phyloP scores from a whole-genome alignment of 2,329 filamentous ascomycete genomes.

The Fusarium incarnatum region DNA sequence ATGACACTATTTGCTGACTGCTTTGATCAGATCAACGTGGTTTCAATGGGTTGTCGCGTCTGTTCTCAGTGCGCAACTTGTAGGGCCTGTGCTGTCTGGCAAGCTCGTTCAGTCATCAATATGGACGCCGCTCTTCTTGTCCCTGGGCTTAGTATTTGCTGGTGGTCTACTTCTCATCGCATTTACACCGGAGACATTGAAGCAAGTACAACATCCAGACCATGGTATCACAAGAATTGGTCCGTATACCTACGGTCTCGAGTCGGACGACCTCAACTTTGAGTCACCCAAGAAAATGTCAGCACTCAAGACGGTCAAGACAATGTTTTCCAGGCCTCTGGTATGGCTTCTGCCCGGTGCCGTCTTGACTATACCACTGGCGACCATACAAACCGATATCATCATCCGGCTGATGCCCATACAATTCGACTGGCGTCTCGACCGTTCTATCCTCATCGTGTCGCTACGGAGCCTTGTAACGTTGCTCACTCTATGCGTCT shows the following conservation, averaged over 20 bases:
- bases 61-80: conserved; percentile 38
- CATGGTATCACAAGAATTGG: too few species aligned
- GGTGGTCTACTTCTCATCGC: conserved; percentile 31
- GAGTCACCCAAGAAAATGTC: background rate
- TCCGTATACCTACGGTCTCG: background rate
- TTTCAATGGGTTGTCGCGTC: conserved; percentile 44
- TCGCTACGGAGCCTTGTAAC: conserved; percentile 40
- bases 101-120: conserved; percentile 31
- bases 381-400: conserved; percentile 39
- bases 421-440: conserved; percentile 43
- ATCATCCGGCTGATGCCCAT: conserved; percentile 44
- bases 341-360: conserved; percentile 43
- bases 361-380: conserved; percentile 39
- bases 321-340: conserved; percentile 35
- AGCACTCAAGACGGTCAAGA: conserved; percentile 9
- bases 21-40: conserved; percentile 34
- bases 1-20: background rate
- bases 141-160: conserved; percentile 29
- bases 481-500: conserved; percentile 39
- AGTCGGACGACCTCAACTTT: background rate
- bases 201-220: background rate
- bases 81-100: conserved; percentile 35
- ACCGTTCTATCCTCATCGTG: conserved; percentile 39
- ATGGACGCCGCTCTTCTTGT: conserved; percentile 41
- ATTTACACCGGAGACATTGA: conserved; percentile 43